phyloP scores from a whole-genome alignment of 176 grass and related monocot genomes.

The Bothriochloa decipiens region DNA sequence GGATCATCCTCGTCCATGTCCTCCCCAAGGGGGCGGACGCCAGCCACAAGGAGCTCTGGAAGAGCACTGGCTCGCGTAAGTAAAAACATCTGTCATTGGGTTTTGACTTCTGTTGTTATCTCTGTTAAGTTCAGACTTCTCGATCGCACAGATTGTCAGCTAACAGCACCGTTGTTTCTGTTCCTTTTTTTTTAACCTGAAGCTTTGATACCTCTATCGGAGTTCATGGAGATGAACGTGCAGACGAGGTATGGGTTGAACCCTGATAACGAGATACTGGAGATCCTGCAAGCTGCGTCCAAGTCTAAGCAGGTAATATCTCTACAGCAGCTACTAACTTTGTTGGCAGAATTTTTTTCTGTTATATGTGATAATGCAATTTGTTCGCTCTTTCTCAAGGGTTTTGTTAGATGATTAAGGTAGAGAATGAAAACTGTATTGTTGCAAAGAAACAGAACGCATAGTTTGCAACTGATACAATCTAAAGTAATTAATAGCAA shows the following conservation, averaged over 20 bases:
- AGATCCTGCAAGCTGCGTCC: conserved; percentile 60
- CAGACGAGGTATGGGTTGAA: conserved; percentile 58
- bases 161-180: not conserved
- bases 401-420: not conserved
- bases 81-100: not conserved
- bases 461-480: not conserved
- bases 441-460: not conserved
- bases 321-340: not conserved
- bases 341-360: not conserved
- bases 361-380: not conserved
- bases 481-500: not conserved
- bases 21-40: conserved; percentile 53
- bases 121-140: not conserved
- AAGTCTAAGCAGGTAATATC: conserved; percentile 62
- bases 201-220: conserved; percentile 85
- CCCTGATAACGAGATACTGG: conserved; percentile 64
- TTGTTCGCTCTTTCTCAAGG: not conserved
- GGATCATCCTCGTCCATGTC: conserved; percentile 69
- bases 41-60: conserved; percentile 74
- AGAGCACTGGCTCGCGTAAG: conserved; percentile 62
- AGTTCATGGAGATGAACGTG: conserved; percentile 82
- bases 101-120: not conserved
- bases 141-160: not conserved
- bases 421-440: not conserved
- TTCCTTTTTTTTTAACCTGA: not conserved